A percentile compares a stretch with the other conserved stretches of the same genome.
Evolutionary conservation across 257 asterid species (phyloP).

Genomic region (Haberlea rhodopensis): DNA sequence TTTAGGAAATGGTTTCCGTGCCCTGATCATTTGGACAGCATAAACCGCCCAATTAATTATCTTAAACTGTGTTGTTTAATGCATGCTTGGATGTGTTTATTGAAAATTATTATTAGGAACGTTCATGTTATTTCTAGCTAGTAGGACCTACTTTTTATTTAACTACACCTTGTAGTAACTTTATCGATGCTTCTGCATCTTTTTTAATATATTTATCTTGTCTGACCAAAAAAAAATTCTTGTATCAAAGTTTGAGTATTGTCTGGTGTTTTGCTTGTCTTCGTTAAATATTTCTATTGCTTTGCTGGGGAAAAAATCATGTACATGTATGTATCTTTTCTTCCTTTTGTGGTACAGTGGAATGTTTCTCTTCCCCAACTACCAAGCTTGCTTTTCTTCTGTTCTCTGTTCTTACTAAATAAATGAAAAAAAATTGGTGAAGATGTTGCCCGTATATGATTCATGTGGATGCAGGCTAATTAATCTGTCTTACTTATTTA

Average conservation of each 20-base stretch:
- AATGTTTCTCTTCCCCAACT: neutral
- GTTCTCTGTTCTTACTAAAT: constrained; percentile 8
- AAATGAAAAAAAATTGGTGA: constrained; percentile 1
- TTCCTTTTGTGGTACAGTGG: neutral
- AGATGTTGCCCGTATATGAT: neutral
- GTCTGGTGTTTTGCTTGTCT: neutral
- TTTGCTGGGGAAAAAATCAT: neutral
- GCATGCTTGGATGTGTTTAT: neutral
- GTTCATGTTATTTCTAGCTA: too few species aligned
- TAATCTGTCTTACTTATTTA: neutral
- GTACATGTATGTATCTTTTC: neutral
- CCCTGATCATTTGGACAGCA: neutral
- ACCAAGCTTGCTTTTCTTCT: neutral
- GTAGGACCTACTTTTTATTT: too few species aligned
- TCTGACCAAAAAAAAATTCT: too few species aligned
- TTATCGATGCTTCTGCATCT: too few species aligned
- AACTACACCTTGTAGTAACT: too few species aligned
- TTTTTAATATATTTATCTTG: too few species aligned
- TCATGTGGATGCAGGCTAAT: neutral
- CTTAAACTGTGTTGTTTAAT: neutral
- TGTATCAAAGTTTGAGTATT: neutral
- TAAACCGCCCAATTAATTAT: neutral
- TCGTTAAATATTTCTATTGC: constrained; percentile 3
- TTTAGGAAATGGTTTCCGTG: neutral
- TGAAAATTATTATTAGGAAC: neutral